These are phyloP conservation scores for Leishmania martiniquensis DNA, from an alignment of 208 protist species.

Conservation along the genomic window DNA sequence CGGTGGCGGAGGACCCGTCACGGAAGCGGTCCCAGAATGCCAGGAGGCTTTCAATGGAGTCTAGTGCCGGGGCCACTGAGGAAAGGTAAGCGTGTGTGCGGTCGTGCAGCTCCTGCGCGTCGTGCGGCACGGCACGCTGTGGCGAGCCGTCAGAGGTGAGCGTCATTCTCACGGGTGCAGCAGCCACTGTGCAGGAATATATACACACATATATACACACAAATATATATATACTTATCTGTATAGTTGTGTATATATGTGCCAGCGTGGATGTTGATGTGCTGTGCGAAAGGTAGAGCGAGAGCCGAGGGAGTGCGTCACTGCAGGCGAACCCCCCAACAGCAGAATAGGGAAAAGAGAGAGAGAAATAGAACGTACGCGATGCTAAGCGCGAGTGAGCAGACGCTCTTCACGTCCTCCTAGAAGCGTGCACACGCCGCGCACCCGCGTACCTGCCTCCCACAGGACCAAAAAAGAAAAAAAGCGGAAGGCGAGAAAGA, in stretches of 20 bases:
- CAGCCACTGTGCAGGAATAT: background rate
- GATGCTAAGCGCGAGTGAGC: background rate
- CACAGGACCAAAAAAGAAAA: background rate
- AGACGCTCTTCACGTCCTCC: too few relatives aligned
- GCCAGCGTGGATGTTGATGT: background rate
- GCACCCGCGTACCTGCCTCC: background rate
- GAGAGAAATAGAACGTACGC: constrained; percentile 6
- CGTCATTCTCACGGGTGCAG: background rate
- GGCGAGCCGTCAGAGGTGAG: background rate
- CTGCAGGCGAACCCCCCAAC: background rate
- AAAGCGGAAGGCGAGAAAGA: background rate
- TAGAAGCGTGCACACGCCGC: background rate
- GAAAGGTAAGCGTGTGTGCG: constrained; percentile 20
- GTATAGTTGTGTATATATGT: too few relatives aligned
- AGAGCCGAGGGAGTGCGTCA: background rate
- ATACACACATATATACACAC: background rate
- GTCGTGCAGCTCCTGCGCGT: constrained; percentile 22
- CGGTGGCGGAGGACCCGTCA: background rate
- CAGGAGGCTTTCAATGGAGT: constrained; percentile 26
- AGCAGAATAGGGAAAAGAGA: background rate
- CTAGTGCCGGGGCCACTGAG: constrained; percentile 7
- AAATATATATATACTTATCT: background rate
- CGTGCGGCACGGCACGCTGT: constrained; percentile 8
- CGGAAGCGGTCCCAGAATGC: constrained; percentile 13
- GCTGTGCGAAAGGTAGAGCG: background rate